These are phyloP conservation scores for Botryosphaeria dothidea DNA, from an alignment of 2,329 filamentous ascomycete genomes.

Conservation along the genomic window DNA sequence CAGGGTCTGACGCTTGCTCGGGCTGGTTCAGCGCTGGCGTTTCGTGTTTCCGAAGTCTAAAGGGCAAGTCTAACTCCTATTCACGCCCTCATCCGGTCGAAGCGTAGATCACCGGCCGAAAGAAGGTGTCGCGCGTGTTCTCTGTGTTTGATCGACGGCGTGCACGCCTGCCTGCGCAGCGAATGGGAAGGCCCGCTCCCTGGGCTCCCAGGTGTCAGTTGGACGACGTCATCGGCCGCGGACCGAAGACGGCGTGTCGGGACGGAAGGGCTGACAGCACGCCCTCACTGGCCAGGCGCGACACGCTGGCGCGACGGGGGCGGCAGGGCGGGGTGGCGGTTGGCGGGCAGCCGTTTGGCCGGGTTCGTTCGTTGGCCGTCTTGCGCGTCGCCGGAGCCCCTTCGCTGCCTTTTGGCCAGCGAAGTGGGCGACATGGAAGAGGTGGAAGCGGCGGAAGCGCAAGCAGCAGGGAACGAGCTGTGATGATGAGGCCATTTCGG, in stretches of 20 bases:
- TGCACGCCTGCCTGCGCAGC: not conserved
- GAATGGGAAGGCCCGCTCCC: not conserved
- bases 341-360: not conserved
- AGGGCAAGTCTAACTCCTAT: not conserved
- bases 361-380: not conserved
- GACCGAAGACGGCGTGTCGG: not conserved
- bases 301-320: not conserved
- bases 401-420: not conserved
- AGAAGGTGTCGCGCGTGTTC: conserved; percentile 2
- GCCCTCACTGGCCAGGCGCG: not conserved
- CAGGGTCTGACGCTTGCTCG: too few relatives aligned
- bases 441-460: not conserved
- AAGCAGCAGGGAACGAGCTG: not conserved
- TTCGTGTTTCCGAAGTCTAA: conserved; percentile 10
- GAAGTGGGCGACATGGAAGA: not conserved
- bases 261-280: not conserved
- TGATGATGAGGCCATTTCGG: conserved; percentile 12
- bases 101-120: not conserved
- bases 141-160: conserved; percentile 12
- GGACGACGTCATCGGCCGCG: conserved; percentile 2
- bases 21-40: not conserved
- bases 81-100: not conserved
- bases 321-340: not conserved
- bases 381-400: too few relatives aligned
- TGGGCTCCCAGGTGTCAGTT: too few relatives aligned